phyloP scores from a whole-genome alignment of 208 protist genomes.

The Trypanosoma grayi region DNA sequence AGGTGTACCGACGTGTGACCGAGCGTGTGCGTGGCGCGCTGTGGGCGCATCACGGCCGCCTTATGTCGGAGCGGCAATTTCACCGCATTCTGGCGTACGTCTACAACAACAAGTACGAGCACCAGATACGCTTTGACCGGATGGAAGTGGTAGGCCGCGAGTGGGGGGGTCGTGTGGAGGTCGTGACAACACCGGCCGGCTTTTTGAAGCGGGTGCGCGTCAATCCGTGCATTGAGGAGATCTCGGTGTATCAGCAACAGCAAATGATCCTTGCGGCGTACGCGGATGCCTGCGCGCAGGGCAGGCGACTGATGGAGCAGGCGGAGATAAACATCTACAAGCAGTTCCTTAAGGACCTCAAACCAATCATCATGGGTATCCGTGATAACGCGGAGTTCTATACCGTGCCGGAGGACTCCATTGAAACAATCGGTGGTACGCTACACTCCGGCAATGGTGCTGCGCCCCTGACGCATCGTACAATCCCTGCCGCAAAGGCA shows the following conservation, averaged over 20 bases:
- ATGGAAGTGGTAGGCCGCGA: slow-evolving; percentile 85
- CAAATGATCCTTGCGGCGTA: slow-evolving; percentile 87
- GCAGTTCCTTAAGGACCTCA: slow-evolving; percentile 88
- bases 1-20: slow-evolving; percentile 88
- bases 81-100: slow-evolving; percentile 91
- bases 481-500: slow-evolving; percentile 83
- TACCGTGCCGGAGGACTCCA: slow-evolving; percentile 67
- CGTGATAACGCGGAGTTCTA: slow-evolving; percentile 93
- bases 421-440: slow-evolving; percentile 76
- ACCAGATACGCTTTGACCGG: slow-evolving; percentile 89
- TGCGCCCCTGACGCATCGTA: slow-evolving; percentile 41
- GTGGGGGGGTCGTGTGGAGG: slow-evolving; percentile 83
- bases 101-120: slow-evolving; percentile 94
- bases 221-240: slow-evolving; percentile 76
- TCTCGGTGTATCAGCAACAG: slow-evolving; percentile 48
- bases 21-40: slow-evolving; percentile 87
- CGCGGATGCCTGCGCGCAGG: slow-evolving; percentile 68
- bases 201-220: slow-evolving; percentile 85
- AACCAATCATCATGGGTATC: slow-evolving; percentile 88
- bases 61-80: slow-evolving; percentile 90
- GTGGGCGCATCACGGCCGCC: slow-evolving; percentile 89
- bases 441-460: slow-evolving; percentile 25
- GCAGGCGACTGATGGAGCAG: slow-evolving; percentile 76
- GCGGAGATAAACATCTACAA: slow-evolving; percentile 89
- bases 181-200: slow-evolving; percentile 80